These are phyloP conservation scores for Cyberlindnera euphorbiae DNA, from an alignment of 805 yeast species.

Conservation along the genomic window DNA sequence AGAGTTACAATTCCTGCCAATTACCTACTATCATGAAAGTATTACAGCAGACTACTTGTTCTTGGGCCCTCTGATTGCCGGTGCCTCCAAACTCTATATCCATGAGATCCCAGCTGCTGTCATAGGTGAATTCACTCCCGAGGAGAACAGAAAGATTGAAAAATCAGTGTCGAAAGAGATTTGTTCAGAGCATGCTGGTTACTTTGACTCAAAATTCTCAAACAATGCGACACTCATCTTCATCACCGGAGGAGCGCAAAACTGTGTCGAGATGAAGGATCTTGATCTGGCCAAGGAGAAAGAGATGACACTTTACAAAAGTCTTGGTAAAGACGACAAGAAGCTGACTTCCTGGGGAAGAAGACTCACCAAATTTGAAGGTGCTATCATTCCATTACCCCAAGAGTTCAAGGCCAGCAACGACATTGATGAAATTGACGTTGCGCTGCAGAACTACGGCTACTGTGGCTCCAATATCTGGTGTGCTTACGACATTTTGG, in stretches of 20 bases:
- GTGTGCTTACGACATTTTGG: slow-evolving; percentile 20
- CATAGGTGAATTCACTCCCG: slow-evolving; percentile 15
- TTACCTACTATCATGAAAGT: slow-evolving; percentile 23
- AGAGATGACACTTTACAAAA: slow-evolving; percentile 5
- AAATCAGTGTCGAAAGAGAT: slow-evolving; percentile 15
- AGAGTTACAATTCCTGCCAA: slow-evolving; percentile 17
- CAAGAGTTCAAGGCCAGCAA: slow-evolving; percentile 13
- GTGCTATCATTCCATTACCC: slow-evolving; percentile 15
- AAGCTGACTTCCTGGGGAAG: slow-evolving; percentile 9
- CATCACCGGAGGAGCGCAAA: slow-evolving; percentile 15
- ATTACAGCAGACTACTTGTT: slow-evolving; percentile 28
- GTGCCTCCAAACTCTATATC: slow-evolving; percentile 5
- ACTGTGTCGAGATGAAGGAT: slow-evolving; percentile 9
- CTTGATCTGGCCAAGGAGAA: slow-evolving; percentile 10
- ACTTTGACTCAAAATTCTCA: slow-evolving; percentile 2
- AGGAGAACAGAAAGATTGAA: slow-evolving; percentile 12
- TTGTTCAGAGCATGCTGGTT: slow-evolving; percentile 16
- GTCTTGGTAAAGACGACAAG: slow-evolving; percentile 1
- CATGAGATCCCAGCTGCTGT: slow-evolving; percentile 12
- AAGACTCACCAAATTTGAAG: slow-evolving; percentile 9
- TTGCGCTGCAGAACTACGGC: slow-evolving; percentile 8
- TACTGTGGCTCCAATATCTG: slow-evolving; percentile 11
- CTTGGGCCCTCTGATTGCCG: slow-evolving; percentile 27
- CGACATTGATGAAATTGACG: slow-evolving; percentile 13
- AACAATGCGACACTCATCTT: slow-evolving; percentile 6